A percentile compares a stretch with the other conserved stretches of the same genome.
Conservation (phyloP, 2,329 filamentous ascomycete species). For the Pseudopyricularia cyperi region DNA sequence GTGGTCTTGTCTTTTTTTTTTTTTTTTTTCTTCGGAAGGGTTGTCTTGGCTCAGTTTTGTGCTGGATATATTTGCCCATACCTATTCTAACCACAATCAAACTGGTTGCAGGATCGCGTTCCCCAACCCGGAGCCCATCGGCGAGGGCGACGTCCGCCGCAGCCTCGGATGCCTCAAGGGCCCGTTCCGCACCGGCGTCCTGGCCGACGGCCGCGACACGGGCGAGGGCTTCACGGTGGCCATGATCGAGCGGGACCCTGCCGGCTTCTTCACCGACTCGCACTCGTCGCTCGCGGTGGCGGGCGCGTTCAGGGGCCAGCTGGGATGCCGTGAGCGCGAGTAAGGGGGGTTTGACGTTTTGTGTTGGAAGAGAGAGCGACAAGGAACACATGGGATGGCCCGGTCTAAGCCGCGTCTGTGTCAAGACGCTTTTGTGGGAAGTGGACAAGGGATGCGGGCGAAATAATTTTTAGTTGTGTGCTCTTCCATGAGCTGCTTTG, state of each 20-base stretch:
- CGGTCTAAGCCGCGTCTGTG: too few relatives aligned
- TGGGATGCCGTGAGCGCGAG: conserved; percentile 7
- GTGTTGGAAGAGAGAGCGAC: too few relatives aligned
- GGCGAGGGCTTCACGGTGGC: conserved; percentile 28
- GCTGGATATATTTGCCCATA: too few relatives aligned
- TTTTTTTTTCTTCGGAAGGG: background rate
- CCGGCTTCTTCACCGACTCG: conserved; percentile 33
- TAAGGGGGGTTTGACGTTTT: background rate
- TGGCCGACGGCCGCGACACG: conserved; percentile 26
- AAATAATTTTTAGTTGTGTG: too few relatives aligned
- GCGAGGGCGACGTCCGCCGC: conserved; percentile 9
- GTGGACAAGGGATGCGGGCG: background rate
- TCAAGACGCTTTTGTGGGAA: too few relatives aligned
- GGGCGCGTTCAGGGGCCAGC: conserved; percentile 33
- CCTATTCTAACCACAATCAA: background rate
- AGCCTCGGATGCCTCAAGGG: conserved; percentile 16
- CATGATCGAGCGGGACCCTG: conserved; percentile 32
- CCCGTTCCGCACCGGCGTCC: conserved; percentile 28
- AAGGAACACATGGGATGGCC: too few relatives aligned
- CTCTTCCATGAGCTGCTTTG: background rate
- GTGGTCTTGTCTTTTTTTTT: background rate
- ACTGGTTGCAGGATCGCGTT: conserved; percentile 18
- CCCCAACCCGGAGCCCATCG: conserved; percentile 25
- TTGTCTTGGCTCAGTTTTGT: too few relatives aligned
- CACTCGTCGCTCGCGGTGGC: conserved; percentile 29